Evolutionary conservation across 257 asterid genomes (phyloP).

Genomic region (Solanum pinnatisectum): DNA sequence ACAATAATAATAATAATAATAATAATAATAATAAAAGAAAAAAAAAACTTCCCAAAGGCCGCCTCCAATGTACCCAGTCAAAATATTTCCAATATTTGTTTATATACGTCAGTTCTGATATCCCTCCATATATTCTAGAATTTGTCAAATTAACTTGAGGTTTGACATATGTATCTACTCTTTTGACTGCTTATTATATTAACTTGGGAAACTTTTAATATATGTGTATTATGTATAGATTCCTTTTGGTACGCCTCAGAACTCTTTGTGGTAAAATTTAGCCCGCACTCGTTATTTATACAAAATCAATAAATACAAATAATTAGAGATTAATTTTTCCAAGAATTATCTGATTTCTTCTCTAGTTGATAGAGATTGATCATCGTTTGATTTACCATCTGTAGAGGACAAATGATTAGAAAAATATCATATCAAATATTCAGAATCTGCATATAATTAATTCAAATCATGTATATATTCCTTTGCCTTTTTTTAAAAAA

Average conservation of each 20-base stretch:
- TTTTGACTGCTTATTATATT: background rate
- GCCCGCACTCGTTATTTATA: fast-evolving
- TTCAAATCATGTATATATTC: background rate
- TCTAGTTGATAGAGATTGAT: background rate
- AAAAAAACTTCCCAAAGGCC: background rate
- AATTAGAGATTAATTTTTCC: background rate
- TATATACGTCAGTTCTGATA: background rate
- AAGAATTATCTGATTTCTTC: background rate
- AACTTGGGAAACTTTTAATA: background rate
- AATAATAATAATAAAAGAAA: background rate
- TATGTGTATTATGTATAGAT: background rate
- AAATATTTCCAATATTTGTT: background rate
- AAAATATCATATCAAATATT: background rate
- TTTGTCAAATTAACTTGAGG: background rate
- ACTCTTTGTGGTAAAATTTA: too few relatives aligned
- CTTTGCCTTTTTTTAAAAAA: too few relatives aligned
- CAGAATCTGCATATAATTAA: background rate
- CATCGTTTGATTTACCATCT: background rate
- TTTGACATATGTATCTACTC: background rate
- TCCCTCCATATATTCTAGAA: background rate
- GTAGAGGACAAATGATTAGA: background rate
- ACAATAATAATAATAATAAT: too few relatives aligned
- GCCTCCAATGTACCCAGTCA: background rate
- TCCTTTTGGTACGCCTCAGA: background rate
- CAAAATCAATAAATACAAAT: too few relatives aligned